phyloP scores from a whole-genome alignment of 257 asterid genomes.

The Craterostigma plantagineum region DNA sequence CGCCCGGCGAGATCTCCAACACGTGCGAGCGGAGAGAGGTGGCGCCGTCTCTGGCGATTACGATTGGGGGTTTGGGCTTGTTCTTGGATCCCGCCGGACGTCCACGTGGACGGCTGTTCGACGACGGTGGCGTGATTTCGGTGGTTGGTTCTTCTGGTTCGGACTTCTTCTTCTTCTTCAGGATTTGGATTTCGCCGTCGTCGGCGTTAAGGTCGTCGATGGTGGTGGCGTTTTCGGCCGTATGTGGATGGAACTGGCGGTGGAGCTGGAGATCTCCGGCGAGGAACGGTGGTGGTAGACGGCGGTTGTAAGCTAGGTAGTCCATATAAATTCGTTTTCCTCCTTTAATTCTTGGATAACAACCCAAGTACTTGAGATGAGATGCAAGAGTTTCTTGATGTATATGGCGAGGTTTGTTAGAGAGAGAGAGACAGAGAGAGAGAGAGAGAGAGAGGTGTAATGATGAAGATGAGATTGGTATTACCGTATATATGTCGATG shows the following conservation, averaged over 20 bases:
- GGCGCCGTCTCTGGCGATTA: slow-evolving; percentile 73
- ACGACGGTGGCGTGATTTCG: too few species aligned
- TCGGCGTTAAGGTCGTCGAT: slow-evolving; percentile 15
- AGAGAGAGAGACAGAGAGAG: slow-evolving; percentile 9
- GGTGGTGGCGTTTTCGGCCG: background rate
- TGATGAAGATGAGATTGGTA: too few species aligned
- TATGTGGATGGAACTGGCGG: slow-evolving; percentile 12
- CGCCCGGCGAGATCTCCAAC: slow-evolving; percentile 61
- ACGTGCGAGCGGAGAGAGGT: slow-evolving; percentile 75
- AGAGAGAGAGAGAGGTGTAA: slow-evolving; percentile 7
- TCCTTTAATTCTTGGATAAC: slow-evolving; percentile 1
- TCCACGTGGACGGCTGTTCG: slow-evolving; percentile 55
- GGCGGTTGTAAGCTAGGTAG: slow-evolving; percentile 65
- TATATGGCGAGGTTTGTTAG: too few species aligned
- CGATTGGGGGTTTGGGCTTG: slow-evolving; percentile 89
- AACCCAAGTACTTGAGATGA: too few species aligned
- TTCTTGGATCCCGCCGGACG: slow-evolving; percentile 85
- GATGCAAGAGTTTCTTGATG: too few species aligned
- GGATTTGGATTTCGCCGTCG: slow-evolving; percentile 10
- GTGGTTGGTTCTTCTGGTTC: too few species aligned
- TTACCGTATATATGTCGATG: too few species aligned
- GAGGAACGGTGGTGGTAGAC: slow-evolving; percentile 74
- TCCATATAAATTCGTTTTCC: slow-evolving; percentile 23
- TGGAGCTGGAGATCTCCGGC: slow-evolving; percentile 59
- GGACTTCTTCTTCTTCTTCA: too few species aligned